A percentile compares a stretch with the other conserved stretches of the same genome.
Evolutionary conservation across 2,329 filamentous ascomycete genomes (phyloP).

Genomic region (Herpotrichia juniperi): DNA sequence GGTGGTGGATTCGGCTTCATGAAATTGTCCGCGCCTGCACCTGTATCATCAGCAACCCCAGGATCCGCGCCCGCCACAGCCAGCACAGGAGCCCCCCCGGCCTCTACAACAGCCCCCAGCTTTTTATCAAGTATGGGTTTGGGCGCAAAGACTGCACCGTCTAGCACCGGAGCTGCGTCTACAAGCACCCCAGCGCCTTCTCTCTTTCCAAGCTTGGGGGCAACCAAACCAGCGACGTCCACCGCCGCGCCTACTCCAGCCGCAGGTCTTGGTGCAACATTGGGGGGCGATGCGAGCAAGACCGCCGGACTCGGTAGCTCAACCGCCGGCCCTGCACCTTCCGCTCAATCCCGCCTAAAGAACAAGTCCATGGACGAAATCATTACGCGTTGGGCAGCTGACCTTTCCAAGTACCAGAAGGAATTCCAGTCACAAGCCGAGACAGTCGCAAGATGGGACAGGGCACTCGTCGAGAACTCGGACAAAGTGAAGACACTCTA

Average conservation of each 20-base stretch:
- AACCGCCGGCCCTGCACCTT: constrained; percentile 79
- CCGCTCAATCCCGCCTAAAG: constrained; percentile 83
- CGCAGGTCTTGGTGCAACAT: constrained; percentile 23
- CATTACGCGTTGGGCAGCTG: constrained; percentile 93
- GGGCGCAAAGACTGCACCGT: constrained; percentile 13
- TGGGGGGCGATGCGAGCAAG: constrained; percentile 29
- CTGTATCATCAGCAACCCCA: constrained; percentile 1
- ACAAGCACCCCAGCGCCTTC: constrained; percentile 10
- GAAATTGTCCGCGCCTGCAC: neutral
- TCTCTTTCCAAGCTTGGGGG: constrained; percentile 12
- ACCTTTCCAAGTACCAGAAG: constrained; percentile 94
- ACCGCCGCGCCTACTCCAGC: constrained; percentile 22
- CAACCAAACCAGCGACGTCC: constrained; percentile 20
- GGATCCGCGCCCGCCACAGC: neutral
- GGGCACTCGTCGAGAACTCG: constrained; percentile 88
- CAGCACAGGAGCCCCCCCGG: neutral
- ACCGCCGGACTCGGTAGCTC: constrained; percentile 68
- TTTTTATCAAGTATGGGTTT: neutral
- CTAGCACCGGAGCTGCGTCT: constrained; percentile 24
- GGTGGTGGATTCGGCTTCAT: constrained; percentile 14
- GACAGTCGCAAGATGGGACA: constrained; percentile 89
- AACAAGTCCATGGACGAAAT: constrained; percentile 99
- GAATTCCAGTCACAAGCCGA: constrained; percentile 91
- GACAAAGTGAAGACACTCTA: constrained; percentile 95
- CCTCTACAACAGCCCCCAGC: constrained; percentile 12